Conservation (phyloP, 208 protist species). For the Acanthamoeba castellanii region DNA sequence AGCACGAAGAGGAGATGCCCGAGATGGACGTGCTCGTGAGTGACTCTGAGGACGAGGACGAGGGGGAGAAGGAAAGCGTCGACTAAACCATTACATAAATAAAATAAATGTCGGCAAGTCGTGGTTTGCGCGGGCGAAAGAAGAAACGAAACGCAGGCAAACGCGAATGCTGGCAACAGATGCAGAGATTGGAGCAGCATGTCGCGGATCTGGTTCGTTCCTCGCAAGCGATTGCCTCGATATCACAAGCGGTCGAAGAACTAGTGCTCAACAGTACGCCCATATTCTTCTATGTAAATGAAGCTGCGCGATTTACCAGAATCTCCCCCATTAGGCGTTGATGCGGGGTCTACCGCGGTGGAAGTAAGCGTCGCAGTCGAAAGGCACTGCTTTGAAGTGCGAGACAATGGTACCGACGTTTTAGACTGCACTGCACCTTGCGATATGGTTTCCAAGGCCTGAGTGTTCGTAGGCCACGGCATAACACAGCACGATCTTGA, state of each 20-base stretch:
- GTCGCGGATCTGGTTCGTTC: conserved; percentile 34
- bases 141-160: conserved; percentile 28
- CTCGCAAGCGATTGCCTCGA: conserved; percentile 10
- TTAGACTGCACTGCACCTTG: neutral
- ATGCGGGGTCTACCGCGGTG: neutral
- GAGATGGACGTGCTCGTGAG: conserved; percentile 35
- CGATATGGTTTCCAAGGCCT: neutral
- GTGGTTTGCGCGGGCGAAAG: neutral
- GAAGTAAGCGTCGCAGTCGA: conserved; percentile 1
- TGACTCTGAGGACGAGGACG: conserved; percentile 28
- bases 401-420: conserved; percentile 43
- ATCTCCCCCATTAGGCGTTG: neutral
- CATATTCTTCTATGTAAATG: neutral
- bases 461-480: neutral
- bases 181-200: neutral
- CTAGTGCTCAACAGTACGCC: conserved; percentile 52
- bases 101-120: neutral
- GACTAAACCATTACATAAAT: neutral
- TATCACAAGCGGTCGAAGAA: conserved; percentile 49
- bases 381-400: neutral
- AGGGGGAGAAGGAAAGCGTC: conserved; percentile 17
- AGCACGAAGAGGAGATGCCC: conserved; percentile 7
- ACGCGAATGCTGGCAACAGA: neutral
- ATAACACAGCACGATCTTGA: conserved; percentile 22
- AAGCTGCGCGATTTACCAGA: neutral